These are phyloP conservation scores for Ceratopteris richardii DNA, from an alignment of 75 land plant genomes.

Conservation along the genomic window DNA sequence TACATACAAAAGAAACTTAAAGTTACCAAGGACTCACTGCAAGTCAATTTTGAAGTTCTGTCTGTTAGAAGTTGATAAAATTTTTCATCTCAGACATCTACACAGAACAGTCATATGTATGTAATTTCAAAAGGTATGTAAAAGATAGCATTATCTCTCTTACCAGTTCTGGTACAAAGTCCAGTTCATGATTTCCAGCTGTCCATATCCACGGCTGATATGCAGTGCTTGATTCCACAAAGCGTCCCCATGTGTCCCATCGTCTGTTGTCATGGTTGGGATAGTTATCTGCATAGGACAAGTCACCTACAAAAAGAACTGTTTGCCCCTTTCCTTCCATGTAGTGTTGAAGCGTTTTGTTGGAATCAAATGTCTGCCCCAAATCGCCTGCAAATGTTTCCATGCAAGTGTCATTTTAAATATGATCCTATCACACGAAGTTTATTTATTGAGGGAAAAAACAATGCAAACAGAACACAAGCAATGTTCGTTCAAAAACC, in stretches of 20 bases:
- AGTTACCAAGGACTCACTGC: too few species aligned
- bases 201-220: constrained; percentile 98
- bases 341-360: constrained; percentile 68
- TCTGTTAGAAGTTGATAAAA: too few species aligned
- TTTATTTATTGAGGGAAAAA: background rate
- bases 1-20: too few species aligned
- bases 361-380: constrained; percentile 79
- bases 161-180: constrained; percentile 67
- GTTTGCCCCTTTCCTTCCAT: constrained; percentile 61
- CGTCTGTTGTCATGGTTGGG: constrained; percentile 56
- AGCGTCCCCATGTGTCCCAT: constrained; percentile 85
- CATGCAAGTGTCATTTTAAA: background rate
- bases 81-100: too few species aligned
- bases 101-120: too few species aligned
- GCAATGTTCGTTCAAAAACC: too few species aligned
- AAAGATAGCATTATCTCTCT: too few species aligned
- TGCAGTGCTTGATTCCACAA: constrained; percentile 70
- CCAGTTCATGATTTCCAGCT: constrained; percentile 84
- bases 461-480: background rate
- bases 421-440: background rate
- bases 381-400: constrained; percentile 80
- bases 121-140: too few species aligned
- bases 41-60: too few species aligned
- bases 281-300: constrained; percentile 82
- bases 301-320: constrained; percentile 69